These are phyloP conservation scores for Schwanniomyces vanrijiae DNA, from an alignment of 805 yeast genomes.

Conservation along the genomic window DNA sequence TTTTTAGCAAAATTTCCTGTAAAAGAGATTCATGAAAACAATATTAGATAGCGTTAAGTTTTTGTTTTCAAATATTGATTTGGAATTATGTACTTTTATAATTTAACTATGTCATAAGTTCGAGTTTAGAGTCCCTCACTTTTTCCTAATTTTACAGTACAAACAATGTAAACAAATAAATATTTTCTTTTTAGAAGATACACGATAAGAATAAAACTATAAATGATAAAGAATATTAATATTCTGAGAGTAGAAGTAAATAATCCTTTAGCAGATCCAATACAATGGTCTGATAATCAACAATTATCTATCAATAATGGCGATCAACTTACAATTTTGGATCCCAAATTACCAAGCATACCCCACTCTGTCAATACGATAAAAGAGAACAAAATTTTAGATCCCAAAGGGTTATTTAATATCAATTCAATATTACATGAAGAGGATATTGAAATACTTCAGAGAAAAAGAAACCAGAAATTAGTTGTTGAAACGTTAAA, in stretches of 20 bases:
- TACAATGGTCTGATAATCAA: conserved; percentile 34
- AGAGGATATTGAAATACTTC: conserved; percentile 26
- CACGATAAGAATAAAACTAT: background rate
- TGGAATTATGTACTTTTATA: too few relatives aligned
- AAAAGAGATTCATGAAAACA: too few relatives aligned
- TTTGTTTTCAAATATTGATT: background rate
- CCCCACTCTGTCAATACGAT: conserved; percentile 23
- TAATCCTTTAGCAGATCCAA: conserved; percentile 20
- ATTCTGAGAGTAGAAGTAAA: conserved; percentile 15
- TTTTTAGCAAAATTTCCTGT: too few relatives aligned
- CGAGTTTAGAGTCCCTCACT: background rate
- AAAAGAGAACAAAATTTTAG: conserved; percentile 16
- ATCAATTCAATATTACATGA: conserved; percentile 23
- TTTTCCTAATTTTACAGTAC: background rate
- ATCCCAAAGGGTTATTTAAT: conserved; percentile 25
- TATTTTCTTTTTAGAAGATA: background rate
- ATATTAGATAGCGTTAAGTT: too few relatives aligned
- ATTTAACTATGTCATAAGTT: background rate
- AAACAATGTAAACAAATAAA: background rate
- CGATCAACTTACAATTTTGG: conserved; percentile 31
- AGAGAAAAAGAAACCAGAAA: conserved; percentile 28
- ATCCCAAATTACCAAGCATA: conserved; percentile 37
- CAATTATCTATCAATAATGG: conserved; percentile 38
- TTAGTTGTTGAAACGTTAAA: conserved; percentile 25
- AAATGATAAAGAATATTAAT: conserved; percentile 12